phyloP scores from a whole-genome alignment of 2,329 filamentous ascomycete species.

The Parastagonospora avenae region DNA sequence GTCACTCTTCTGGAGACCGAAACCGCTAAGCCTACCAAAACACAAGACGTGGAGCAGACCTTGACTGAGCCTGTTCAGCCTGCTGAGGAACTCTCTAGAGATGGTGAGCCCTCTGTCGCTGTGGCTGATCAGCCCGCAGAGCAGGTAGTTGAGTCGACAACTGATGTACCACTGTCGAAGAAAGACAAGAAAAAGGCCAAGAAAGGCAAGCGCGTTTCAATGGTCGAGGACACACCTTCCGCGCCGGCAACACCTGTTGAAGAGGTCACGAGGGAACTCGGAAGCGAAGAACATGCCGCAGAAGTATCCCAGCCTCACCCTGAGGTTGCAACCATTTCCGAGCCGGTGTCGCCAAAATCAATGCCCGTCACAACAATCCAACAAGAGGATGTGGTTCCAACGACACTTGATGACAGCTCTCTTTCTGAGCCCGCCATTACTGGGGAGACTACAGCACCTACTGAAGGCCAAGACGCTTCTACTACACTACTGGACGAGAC shows the following conservation, averaged over 20 bases:
- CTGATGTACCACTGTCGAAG: constrained; percentile 17
- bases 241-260: constrained; percentile 5
- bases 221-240: constrained; percentile 8
- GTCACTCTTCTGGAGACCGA: background rate
- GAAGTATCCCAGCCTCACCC: constrained; percentile 1
- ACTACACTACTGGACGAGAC: background rate
- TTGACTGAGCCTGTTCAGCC: background rate
- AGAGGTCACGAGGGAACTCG: background rate
- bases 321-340: background rate
- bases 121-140: background rate
- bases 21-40: background rate
- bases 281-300: background rate
- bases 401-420: background rate
- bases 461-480: background rate
- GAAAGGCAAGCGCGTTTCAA: constrained; percentile 21
- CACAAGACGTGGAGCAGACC: background rate
- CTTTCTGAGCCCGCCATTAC: background rate
- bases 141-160: constrained; percentile 1
- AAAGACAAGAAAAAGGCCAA: constrained; percentile 33
- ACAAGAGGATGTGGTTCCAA: background rate
- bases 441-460: background rate
- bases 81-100: background rate
- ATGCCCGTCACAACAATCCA: constrained; percentile 1
- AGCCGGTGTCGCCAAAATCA: constrained; percentile 3
- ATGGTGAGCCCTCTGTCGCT: background rate